Base-by-base conservation (phyloP, 106 monocot genomes). In the Platanthera guangdongensis region DNA sequence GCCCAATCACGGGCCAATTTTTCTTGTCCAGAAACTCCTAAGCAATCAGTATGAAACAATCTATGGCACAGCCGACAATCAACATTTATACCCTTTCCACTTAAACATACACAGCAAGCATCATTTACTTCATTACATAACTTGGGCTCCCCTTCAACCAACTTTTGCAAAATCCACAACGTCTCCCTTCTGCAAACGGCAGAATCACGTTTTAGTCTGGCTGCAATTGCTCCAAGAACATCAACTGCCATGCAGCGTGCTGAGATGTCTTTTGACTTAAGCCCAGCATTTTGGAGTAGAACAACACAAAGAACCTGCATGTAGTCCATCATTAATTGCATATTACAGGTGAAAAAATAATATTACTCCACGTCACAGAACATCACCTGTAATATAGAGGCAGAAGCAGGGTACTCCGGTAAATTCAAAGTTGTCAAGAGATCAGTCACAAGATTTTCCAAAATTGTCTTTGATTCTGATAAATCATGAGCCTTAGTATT, bases 351-450 rank as follows among this genome's bases (percentile, higher is more conserved):
- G 3, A 57, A 45, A 62, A 51, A 25, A 50, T 15, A 48, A 74
- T 15, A 12, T 46, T 39, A 39, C 39, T 2, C 52, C 10, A 55
- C 39, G 13, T 62, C n/a, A 76, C 69, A 60, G 63, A 73, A 32
- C 7, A 77, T 80, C 79, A 99, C 99, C 99, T 99, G 94, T 53
- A 99, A 90, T 79, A 94, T 90, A 65, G 86, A 52, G 76, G 99
- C 86, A 75, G 99, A 88, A 72, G 99, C 92, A 71, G 94, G 99
- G 87, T 90, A 99, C 72, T 99, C 99, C 2, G 99, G 99, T 62
- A 99, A 81, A 84, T 94, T 99, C 74, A 99, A 79, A 10, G 94
- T 94, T 78, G 88, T 87, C 15, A 99, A 83, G 69, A 99, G 85
- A 86, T 99, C 99, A 68, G 80, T 60, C 32, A 99, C 92, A 74